phyloP scores from a whole-genome alignment of 23 red algal genomes.

The Gracilariopsis chorda region DNA sequence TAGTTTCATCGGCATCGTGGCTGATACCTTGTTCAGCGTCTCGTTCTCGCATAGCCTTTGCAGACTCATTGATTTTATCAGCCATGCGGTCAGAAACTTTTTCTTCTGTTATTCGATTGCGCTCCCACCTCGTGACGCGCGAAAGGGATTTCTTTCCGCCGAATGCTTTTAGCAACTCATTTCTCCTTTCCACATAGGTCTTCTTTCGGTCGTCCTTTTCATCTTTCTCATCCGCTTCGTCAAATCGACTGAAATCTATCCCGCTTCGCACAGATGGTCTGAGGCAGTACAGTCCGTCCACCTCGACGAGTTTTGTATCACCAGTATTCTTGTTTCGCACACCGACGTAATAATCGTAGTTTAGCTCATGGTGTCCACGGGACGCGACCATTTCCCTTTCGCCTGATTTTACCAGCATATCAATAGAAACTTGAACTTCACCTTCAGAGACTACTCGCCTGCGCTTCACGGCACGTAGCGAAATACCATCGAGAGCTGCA shows the following conservation, averaged over 20 bases:
- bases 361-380: conserved; percentile 27
- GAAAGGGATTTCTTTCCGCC: conserved; percentile 17
- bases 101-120: conserved; percentile 58
- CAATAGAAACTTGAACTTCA: conserved; percentile 10
- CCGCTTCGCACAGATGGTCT: not conserved
- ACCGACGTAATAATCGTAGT: conserved; percentile 48
- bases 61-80: conserved; percentile 23
- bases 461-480: not conserved
- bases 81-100: conserved; percentile 26
- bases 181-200: conserved; percentile 26
- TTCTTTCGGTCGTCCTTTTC: not conserved
- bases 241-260: no score
- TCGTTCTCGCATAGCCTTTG: conserved; percentile 25
- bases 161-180: conserved; percentile 31
- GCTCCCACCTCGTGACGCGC: conserved; percentile 3
- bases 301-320: conserved; percentile 16
- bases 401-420: not conserved
- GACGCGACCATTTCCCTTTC: not conserved
- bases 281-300: conserved; percentile 40
- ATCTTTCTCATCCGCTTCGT: not conserved
- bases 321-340: conserved; percentile 39
- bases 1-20: not conserved
- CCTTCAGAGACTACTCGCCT: conserved; percentile 1
- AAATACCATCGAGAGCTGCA: not conserved
- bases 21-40: conserved; percentile 33